A percentile compares a stretch with the other conserved stretches of the same genome.
Conservation (phyloP, 768 basidiomycete genomes). For the Trichaptum fuscoviolaceum region DNA sequence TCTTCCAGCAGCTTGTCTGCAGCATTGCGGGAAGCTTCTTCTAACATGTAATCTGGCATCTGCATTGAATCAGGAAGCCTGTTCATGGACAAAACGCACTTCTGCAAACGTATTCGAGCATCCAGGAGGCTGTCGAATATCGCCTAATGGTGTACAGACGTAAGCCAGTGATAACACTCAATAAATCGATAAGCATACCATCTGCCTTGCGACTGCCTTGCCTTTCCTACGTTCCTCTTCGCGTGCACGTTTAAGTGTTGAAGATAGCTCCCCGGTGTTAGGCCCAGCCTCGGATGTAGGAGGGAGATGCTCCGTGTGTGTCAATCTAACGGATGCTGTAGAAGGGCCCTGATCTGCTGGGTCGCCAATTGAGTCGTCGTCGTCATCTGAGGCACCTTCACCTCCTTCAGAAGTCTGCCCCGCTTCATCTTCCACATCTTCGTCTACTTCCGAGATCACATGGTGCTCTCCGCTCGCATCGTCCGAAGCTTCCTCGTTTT, state of each 20-base stretch:
- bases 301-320: background rate
- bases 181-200: constrained; percentile 44
- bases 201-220: constrained; percentile 74
- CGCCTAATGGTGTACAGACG: constrained; percentile 36
- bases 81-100: constrained; percentile 61
- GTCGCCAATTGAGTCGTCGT: constrained; percentile 4
- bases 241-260: constrained; percentile 50
- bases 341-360: background rate
- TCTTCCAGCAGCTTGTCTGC: constrained; percentile 54
- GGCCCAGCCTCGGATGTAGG: constrained; percentile 7
- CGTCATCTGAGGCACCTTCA: constrained; percentile 17
- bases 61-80: constrained; percentile 43
- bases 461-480: constrained; percentile 17
- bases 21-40: constrained; percentile 27
- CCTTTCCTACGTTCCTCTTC: constrained; percentile 79
- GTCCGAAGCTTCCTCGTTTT: constrained; percentile 9
- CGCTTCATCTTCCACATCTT: constrained; percentile 10
- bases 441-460: constrained; percentile 8
- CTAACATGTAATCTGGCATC: constrained; percentile 24
- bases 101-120: constrained; percentile 89
- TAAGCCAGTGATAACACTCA: background rate
- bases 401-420: constrained; percentile 15
- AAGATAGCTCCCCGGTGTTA: constrained; percentile 40
- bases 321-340: constrained; percentile 5
- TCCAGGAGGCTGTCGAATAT: constrained; percentile 87